Conservation (phyloP, 2,329 filamentous ascomycete genomes). For the Dactylellina leptospora region DNA sequence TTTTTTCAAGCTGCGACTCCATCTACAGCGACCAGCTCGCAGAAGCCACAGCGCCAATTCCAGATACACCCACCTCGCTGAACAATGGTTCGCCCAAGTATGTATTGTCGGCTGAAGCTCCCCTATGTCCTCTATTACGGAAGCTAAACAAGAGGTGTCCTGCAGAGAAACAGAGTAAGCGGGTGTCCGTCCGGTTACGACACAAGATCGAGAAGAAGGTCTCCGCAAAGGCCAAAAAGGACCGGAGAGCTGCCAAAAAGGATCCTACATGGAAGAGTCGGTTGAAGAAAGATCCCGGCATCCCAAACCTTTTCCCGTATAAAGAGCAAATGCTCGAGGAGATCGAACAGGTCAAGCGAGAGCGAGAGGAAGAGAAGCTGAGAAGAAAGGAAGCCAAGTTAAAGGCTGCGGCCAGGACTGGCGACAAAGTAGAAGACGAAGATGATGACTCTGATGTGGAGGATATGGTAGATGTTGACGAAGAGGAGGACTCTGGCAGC, state of each 20-base stretch:
- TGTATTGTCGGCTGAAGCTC: background rate
- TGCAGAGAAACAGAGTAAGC: conserved; percentile 92
- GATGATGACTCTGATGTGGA: conserved; percentile 63
- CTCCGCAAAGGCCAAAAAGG: conserved; percentile 87
- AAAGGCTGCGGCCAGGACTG: conserved; percentile 69
- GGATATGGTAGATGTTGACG: conserved; percentile 64
- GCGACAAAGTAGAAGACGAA: conserved; percentile 63
- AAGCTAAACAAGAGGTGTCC: conserved; percentile 9
- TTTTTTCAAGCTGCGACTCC: conserved; percentile 34
- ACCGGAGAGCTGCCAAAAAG: conserved; percentile 88
- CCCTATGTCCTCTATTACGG: conserved; percentile 10
- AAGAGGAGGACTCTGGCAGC: conserved; percentile 61
- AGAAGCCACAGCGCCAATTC: conserved; percentile 5
- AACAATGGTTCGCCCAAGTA: conserved; percentile 58
- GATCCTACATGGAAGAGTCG: conserved; percentile 96
- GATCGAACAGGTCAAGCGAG: conserved; percentile 85
- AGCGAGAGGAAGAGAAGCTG: conserved; percentile 81
- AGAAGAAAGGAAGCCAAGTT: conserved; percentile 74
- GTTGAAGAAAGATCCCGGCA: conserved; percentile 96
- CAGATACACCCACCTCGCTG: conserved; percentile 14
- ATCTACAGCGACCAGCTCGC: conserved; percentile 14
- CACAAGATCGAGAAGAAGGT: conserved; percentile 97
- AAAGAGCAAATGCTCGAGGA: conserved; percentile 95
- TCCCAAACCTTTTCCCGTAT: conserved; percentile 96
- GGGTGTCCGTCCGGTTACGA: conserved; percentile 83